A percentile compares a stretch with the other conserved stretches of the same genome.
Evolutionary conservation across 306 rosid genomes (phyloP).

Genomic region (Sesbania bispinosa): DNA sequence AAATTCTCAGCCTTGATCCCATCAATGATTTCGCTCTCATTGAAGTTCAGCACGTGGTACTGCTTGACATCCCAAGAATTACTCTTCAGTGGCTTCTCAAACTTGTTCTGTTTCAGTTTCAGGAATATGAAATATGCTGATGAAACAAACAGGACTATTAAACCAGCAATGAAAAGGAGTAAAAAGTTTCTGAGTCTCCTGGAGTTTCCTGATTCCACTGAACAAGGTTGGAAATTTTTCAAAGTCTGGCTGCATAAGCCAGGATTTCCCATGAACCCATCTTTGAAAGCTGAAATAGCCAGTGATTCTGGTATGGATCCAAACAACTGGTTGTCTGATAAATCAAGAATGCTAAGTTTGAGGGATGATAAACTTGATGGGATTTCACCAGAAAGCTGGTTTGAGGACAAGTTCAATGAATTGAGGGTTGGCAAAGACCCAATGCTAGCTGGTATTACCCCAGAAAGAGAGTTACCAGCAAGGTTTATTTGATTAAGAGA

Average conservation of each 20-base stretch:
- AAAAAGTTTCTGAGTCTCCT: conserved; percentile 29
- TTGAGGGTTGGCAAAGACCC: conserved; percentile 66
- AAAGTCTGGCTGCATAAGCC: conserved; percentile 63
- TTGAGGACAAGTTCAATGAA: conserved; percentile 71
- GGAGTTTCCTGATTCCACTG: conserved; percentile 31
- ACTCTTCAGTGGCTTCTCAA: conserved; percentile 37
- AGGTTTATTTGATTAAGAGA: conserved; percentile 56
- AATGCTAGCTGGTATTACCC: conserved; percentile 56
- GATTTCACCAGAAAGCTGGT: conserved; percentile 63
- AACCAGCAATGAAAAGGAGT: conserved; percentile 46
- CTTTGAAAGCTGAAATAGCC: conserved; percentile 53
- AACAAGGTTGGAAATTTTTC: conserved; percentile 42
- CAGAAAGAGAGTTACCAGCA: conserved; percentile 55
- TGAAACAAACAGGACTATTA: conserved; percentile 39
- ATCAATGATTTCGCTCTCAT: conserved; percentile 60
- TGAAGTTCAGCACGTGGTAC: conserved; percentile 59
- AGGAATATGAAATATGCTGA: conserved; percentile 35
- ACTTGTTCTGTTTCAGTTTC: conserved; percentile 43
- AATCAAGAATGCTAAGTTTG: conserved; percentile 74
- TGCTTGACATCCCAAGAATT: conserved; percentile 71
- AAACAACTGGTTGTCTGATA: conserved; percentile 55
- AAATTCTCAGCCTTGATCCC: conserved; percentile 57
- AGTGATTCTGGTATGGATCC: conserved; percentile 69
- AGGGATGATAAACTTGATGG: conserved; percentile 53
- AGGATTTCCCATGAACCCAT: conserved; percentile 70